Evolutionary conservation across 202 grass and related monocot genomes (phyloP).

Genomic region (Panicum virgatum): DNA sequence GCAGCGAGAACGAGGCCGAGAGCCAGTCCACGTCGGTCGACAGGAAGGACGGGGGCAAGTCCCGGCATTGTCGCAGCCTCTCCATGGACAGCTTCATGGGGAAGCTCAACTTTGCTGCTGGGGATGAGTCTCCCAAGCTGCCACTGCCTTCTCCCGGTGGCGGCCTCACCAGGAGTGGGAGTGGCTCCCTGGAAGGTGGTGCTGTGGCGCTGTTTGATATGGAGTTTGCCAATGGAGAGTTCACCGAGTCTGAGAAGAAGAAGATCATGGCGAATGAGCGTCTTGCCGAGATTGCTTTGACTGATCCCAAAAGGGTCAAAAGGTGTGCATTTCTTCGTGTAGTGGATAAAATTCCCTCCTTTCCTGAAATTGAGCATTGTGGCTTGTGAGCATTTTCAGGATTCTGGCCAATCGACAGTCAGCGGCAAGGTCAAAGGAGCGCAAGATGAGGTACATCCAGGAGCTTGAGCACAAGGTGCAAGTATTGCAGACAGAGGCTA

Average conservation of each 20-base stretch:
- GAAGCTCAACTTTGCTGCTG: constrained; percentile 63
- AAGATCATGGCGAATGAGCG: constrained; percentile 96
- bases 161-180: constrained; percentile 54
- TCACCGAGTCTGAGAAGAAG: constrained; percentile 81
- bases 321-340: constrained; percentile 50
- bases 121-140: constrained; percentile 73
- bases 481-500: constrained; percentile 91
- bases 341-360: not conserved
- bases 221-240: constrained; percentile 81
- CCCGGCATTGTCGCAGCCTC: constrained; percentile 79
- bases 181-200: constrained; percentile 65
- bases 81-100: constrained; percentile 96
- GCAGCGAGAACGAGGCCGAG: constrained; percentile 61
- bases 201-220: constrained; percentile 48
- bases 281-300: constrained; percentile 81
- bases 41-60: constrained; percentile 55
- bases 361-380: not conserved
- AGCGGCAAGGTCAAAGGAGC: constrained; percentile 91
- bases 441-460: constrained; percentile 96
- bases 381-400: constrained; percentile 26
- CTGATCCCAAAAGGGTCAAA: constrained; percentile 91
- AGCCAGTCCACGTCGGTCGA: constrained; percentile 47
- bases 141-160: constrained; percentile 47
- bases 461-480: constrained; percentile 95
- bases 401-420: constrained; percentile 93